Evolutionary conservation across 352 stramenopile species (phyloP).

Genomic region (Globisporangium cystogenes): DNA sequence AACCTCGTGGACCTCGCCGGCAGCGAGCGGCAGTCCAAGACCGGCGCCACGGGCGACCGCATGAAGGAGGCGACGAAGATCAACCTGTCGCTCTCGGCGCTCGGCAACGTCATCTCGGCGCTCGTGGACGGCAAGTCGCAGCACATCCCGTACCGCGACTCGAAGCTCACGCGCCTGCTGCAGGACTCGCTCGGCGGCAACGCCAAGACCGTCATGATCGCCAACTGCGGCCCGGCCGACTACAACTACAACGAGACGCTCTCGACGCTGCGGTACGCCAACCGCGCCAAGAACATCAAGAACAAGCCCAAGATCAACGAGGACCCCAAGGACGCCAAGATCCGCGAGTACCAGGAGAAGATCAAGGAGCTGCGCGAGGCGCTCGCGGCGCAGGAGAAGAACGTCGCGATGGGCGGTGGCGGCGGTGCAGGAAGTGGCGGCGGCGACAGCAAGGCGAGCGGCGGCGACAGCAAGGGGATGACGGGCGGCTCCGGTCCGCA

Average conservation of each 20-base stretch:
- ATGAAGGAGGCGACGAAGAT: constrained; percentile 97
- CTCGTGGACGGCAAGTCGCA: constrained; percentile 91
- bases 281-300: constrained; percentile 99
- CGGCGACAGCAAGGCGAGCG: no score
- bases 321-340: constrained; percentile 97
- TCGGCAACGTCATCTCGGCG: constrained; percentile 98
- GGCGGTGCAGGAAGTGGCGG: constrained; percentile 4
- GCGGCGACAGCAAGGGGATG: no score
- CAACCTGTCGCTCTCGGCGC: no score
- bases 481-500: no score
- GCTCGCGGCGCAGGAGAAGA: constrained; percentile 40
- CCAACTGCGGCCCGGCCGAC: constrained; percentile 95
- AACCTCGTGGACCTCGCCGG: constrained; percentile 82
- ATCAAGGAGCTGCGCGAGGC: constrained; percentile 93
- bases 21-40: constrained; percentile 74
- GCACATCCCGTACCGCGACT: constrained; percentile 97
- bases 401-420: constrained; percentile 8
- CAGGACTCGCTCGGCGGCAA: constrained; percentile 97
- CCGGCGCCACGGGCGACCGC: constrained; percentile 86
- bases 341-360: constrained; percentile 96
- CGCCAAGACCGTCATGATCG: constrained; percentile 99
- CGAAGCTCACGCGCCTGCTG: constrained; percentile 98
- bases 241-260: constrained; percentile 97
- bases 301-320: constrained; percentile 99
- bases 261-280: constrained; percentile 94